Base-by-base conservation (phyloP, 148 eudicot species). In the Rhododendron simsii region DNA sequence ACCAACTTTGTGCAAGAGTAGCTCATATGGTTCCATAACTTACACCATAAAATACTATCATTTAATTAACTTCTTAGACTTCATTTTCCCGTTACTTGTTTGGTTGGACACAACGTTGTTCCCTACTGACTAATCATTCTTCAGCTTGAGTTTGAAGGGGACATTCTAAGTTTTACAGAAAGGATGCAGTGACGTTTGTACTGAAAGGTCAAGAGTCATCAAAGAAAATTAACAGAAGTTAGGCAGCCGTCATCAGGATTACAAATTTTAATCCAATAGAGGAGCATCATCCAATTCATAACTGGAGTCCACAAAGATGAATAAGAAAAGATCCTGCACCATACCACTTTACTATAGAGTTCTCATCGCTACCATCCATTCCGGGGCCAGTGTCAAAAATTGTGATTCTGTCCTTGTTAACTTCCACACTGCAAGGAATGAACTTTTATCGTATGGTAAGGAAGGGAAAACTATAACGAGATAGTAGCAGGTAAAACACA, bases 371-470 rank as follows among this genome's bases (percentile, higher is more conserved):
- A 37, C 88, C 94, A 80, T 93, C 95, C 95, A 95, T 94, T 44
- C 98, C 98, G 39, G 94, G 93, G 81, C 98, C 98, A 50, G 93
- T 88, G 83, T 95, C 98, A 81, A 90, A 92, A 82, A 95, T 82
- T 45, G 91, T 86, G 61, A 95, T 90, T 74, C 30, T 86, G 33
- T 88, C 91, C 55, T 89, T 76, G 2, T 37, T 11, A 59, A 90
- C 65, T 81, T 90, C 91, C 86, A 95, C 90, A 78, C 98, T 95
- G 94, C 86, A 91, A 86, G 84, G 12, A 57, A 75, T 28, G 57
- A 16, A 83, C 7, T 33, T 5, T 11, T 23, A 55, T 26, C 57
- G 23, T 7, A n/a, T 15, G 47, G 9, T 81, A 39, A 41, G 28
- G 20, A 73, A 11, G n/a, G 23, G 10, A 86, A 57, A 5, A 82